Conservation (phyloP, 148 eudicot species). For the Euryodendron excelsum region DNA sequence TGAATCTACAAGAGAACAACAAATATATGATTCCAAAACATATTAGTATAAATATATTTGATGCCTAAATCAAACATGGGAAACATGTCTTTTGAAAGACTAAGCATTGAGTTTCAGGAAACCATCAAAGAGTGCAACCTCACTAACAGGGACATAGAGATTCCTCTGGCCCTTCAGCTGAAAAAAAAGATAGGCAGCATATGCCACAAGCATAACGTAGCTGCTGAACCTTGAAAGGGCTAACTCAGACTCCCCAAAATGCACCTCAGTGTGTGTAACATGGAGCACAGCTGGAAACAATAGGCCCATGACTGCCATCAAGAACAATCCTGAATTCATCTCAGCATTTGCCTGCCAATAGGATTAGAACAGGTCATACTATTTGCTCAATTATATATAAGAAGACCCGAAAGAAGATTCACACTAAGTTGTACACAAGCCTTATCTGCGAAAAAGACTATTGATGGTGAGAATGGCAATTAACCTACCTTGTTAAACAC, state of each 20-base stretch:
- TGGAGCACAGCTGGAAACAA: conserved; percentile 44
- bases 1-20: neutral
- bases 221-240: conserved; percentile 50
- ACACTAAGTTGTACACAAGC: neutral
- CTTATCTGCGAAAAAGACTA: neutral
- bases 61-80: neutral
- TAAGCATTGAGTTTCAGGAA: neutral
- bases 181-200: conserved; percentile 31
- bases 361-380: neutral
- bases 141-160: conserved; percentile 20
- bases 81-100: neutral
- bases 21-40: neutral
- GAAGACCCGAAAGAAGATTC: neutral
- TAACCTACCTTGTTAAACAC: conserved; percentile 36
- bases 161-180: conserved; percentile 32
- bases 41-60: neutral
- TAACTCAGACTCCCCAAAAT: conserved; percentile 39
- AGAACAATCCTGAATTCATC: conserved; percentile 36
- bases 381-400: neutral
- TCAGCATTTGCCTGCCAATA: conserved; percentile 32
- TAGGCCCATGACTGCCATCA: conserved; percentile 49
- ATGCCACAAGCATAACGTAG: conserved; percentile 44
- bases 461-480: neutral
- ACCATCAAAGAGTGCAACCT: conserved; percentile 15
- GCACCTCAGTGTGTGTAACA: conserved; percentile 39